Conservation (phyloP, 257 asterid species). For the Ligustrum vulgare region DNA sequence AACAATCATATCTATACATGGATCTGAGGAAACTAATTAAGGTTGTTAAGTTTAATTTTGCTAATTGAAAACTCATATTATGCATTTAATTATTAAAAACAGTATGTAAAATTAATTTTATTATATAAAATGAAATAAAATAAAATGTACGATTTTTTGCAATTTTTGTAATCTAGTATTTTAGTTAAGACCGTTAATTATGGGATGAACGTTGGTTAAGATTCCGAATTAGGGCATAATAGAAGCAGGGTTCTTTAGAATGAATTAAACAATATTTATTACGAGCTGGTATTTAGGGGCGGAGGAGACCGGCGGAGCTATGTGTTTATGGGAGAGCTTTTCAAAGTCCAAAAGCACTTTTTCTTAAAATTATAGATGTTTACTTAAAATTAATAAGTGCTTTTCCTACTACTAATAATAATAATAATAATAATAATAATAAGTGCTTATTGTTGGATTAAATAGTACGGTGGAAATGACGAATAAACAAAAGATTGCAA, state of each 20-base stretch:
- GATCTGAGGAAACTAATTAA: slow-evolving; percentile 26
- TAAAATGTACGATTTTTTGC: not conserved
- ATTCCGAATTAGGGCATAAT: slow-evolving; percentile 12
- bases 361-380: not conserved
- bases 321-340: not conserved
- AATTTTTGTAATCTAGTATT: not conserved
- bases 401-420: too few species aligned
- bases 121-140: not conserved
- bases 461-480: too few species aligned
- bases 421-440: too few species aligned
- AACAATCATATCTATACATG: slow-evolving; percentile 29
- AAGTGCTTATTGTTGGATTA: too few species aligned
- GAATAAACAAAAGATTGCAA: too few species aligned
- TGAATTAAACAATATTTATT: not conserved
- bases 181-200: slow-evolving; percentile 7
- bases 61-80: slow-evolving; percentile 5
- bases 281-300: not conserved
- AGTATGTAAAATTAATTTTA: slow-evolving; percentile 4
- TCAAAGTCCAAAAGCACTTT: not conserved
- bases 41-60: not conserved
- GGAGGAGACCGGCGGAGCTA: not conserved
- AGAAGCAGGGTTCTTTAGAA: not conserved
- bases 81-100: slow-evolving; percentile 13
- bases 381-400: too few species aligned
- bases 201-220: slow-evolving; percentile 16